phyloP scores from a whole-genome alignment of 306 rosid species.

The Dalbergia oliveri region DNA sequence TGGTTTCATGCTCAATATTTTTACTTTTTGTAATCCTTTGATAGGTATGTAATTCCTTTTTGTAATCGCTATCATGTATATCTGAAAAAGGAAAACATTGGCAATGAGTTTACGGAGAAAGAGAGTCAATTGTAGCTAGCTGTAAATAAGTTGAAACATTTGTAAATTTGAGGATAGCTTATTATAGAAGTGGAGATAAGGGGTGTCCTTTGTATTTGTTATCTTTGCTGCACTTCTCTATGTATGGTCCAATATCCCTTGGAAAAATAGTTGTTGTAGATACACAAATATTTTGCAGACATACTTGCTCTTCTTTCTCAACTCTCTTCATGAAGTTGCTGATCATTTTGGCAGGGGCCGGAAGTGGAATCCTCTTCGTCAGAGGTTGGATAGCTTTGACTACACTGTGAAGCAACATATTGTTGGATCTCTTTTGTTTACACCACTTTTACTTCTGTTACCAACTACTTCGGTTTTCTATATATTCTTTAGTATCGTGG shows the following conservation, averaged over 20 bases:
- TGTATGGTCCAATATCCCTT: conserved; percentile 30
- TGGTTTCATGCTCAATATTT: conserved; percentile 23
- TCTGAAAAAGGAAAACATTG: conserved; percentile 19
- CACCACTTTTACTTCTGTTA: conserved; percentile 80
- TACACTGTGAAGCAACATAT: conserved; percentile 92
- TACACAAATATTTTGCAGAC: conserved; percentile 13
- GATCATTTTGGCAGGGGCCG: conserved; percentile 76
- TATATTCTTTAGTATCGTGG: conserved; percentile 83
- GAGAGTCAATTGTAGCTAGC: conserved; percentile 31
- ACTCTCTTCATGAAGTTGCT: conserved; percentile 41
- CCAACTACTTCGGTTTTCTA: conserved; percentile 94
- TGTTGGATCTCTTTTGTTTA: conserved; percentile 89
- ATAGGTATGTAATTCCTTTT: conserved; percentile 13
- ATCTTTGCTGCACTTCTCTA: conserved; percentile 36
- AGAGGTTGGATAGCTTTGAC: conserved; percentile 91
- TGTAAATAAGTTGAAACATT: conserved; percentile 30
- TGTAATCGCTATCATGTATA: conserved; percentile 8
- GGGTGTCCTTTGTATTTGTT: conserved; percentile 30
- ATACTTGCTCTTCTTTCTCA: conserved; percentile 26
- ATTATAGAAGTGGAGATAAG: conserved; percentile 31
- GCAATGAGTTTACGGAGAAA: conserved; percentile 5
- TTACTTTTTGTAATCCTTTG: conserved; percentile 17
- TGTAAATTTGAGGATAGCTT: conserved; percentile 26
- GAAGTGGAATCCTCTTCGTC: conserved; percentile 96
- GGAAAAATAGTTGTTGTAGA: conserved; percentile 32